Evolutionary conservation across 2,329 filamentous ascomycete species (phyloP).

Genomic region (Colletotrichum shisoi): DNA sequence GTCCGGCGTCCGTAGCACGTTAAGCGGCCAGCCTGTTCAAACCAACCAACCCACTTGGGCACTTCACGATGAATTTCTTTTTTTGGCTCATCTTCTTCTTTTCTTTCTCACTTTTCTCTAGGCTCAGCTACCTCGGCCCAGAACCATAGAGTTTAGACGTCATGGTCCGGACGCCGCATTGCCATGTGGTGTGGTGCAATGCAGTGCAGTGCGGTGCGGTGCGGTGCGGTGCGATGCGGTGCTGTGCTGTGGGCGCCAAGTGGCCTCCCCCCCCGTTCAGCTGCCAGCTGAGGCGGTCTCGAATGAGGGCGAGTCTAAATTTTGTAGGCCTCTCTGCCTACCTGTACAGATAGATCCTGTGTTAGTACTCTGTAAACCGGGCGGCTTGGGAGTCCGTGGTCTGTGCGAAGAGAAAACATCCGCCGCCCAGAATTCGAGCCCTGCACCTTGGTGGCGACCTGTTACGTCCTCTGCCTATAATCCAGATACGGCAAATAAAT

Average conservation of each 20-base stretch:
- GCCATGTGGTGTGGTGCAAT: no score
- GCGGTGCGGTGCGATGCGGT: background rate
- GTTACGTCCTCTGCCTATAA: background rate
- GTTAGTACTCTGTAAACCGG: background rate
- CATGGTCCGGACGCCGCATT: background rate
- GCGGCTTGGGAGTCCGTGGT: background rate
- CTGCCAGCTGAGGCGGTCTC: conserved; percentile 6
- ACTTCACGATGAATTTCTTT: background rate
- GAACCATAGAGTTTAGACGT: background rate
- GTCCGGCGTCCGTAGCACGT: conserved; percentile 19
- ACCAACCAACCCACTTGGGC: background rate
- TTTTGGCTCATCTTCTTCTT: background rate
- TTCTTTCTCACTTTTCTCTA: background rate
- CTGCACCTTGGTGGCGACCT: conserved; percentile 1
- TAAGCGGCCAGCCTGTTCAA: background rate
- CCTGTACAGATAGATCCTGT: no score
- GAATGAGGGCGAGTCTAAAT: background rate
- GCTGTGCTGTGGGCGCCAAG: background rate
- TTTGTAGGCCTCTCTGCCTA: no score
- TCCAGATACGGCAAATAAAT: conserved; percentile 20
- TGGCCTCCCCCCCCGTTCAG: background rate
- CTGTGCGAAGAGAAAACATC: conserved; percentile 9
- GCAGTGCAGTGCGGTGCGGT: background rate
- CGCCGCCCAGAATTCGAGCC: background rate
- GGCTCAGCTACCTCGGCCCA: background rate